phyloP scores from a whole-genome alignment of 441 rosid genomes.

The Dalechampia spathulata region DNA sequence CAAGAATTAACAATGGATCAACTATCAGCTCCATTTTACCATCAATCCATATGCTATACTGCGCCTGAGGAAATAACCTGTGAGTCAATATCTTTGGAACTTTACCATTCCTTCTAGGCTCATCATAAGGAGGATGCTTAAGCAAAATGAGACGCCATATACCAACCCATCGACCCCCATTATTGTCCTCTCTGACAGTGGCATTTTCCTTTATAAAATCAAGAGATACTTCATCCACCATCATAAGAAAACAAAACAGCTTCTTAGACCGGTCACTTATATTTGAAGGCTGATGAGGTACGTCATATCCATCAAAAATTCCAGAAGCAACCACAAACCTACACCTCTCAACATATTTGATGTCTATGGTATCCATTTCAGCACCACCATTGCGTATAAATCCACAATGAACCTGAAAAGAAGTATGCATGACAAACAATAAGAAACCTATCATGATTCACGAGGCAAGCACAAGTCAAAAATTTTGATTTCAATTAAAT shows the following conservation, averaged over 20 bases:
- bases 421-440: slow-evolving; percentile 9
- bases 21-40: slow-evolving; percentile 97
- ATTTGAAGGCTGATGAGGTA: slow-evolving; percentile 85
- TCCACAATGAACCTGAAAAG: slow-evolving; percentile 74
- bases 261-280: slow-evolving; percentile 63
- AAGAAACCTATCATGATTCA: neutral
- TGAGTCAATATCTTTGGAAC: slow-evolving; percentile 97
- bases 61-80: slow-evolving; percentile 88
- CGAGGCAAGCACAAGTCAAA: neutral
- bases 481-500: neutral
- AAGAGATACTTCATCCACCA: slow-evolving; percentile 75
- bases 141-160: slow-evolving; percentile 83
- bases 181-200: slow-evolving; percentile 49
- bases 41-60: slow-evolving; percentile 97
- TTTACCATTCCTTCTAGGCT: slow-evolving; percentile 94
- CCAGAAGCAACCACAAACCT: slow-evolving; percentile 88
- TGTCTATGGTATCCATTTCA: slow-evolving; percentile 65
- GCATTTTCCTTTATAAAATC: slow-evolving; percentile 54
- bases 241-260: slow-evolving; percentile 92
- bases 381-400: slow-evolving; percentile 79
- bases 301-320: slow-evolving; percentile 87
- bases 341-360: slow-evolving; percentile 62
- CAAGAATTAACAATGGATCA: slow-evolving; percentile 79
- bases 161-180: slow-evolving; percentile 83
- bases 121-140: slow-evolving; percentile 84